Conservation (phyloP, 129 eudicot genomes). For the Silybum marianum region DNA sequence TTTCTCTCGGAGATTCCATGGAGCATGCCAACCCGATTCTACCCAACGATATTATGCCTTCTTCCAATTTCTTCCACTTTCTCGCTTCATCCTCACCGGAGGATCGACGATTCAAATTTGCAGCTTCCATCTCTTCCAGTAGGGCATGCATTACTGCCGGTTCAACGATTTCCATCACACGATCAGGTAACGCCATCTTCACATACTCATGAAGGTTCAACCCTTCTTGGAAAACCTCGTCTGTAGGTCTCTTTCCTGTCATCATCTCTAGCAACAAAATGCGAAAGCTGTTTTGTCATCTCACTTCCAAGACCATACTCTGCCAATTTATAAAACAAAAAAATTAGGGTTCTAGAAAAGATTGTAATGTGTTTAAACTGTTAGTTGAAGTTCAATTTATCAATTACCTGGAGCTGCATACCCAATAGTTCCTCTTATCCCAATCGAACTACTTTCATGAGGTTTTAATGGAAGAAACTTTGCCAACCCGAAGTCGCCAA, state of each 20-base stretch:
- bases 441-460: constrained; percentile 41
- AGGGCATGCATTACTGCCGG: not conserved
- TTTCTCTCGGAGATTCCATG: constrained; percentile 31
- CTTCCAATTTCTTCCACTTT: constrained; percentile 15
- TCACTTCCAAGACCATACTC: constrained; percentile 50
- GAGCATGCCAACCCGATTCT: constrained; percentile 42
- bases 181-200: constrained; percentile 37
- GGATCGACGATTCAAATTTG: not conserved
- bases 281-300: constrained; percentile 40
- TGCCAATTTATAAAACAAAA: not conserved
- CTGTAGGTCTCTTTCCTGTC: constrained; percentile 37
- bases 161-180: constrained; percentile 27
- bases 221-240: constrained; percentile 28
- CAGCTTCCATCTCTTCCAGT: constrained; percentile 4
- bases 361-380: no score
- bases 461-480: constrained; percentile 37
- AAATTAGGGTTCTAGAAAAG: not conserved
- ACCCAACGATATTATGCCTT: constrained; percentile 14
- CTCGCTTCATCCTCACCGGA: not conserved
- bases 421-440: constrained; percentile 50
- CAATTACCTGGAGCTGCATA: constrained; percentile 53
- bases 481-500: constrained; percentile 47
- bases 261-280: constrained; percentile 39
- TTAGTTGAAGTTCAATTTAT: no score
- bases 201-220: constrained; percentile 38